Evolutionary conservation across 176 grass and related monocot species (phyloP).

Genomic region (Ampelocalamus luodianensis): DNA sequence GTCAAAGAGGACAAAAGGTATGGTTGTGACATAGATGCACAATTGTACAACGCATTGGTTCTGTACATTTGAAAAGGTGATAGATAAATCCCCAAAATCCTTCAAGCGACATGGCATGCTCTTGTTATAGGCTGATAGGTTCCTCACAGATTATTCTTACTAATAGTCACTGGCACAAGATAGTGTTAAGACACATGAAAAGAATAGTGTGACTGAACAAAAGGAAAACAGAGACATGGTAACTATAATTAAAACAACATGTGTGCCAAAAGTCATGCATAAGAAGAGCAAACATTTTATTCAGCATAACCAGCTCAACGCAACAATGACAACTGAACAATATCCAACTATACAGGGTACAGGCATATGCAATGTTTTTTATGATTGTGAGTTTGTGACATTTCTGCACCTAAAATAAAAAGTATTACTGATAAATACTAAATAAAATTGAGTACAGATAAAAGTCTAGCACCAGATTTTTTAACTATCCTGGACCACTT

Average conservation of each 20-base stretch:
- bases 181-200: neutral
- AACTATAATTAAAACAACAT: neutral
- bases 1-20: neutral
- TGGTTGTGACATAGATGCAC: neutral
- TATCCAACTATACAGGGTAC: neutral
- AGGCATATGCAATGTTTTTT: neutral
- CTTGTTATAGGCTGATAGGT: neutral
- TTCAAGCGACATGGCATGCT: neutral
- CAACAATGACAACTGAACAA: neutral
- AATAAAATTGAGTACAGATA: neutral
- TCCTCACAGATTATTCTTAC: neutral
- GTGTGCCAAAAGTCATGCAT: neutral
- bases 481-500: neutral
- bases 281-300: slow-evolving; percentile 4
- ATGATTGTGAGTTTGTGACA: slow-evolving; percentile 7
- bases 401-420: slow-evolving; percentile 14
- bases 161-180: neutral
- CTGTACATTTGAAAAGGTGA: neutral
- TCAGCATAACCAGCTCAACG: slow-evolving; percentile 8
- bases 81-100: neutral
- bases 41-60: slow-evolving; percentile 2
- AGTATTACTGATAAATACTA: slow-evolving; percentile 18
- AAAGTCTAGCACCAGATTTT: neutral
- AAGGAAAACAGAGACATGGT: neutral
- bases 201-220: neutral